Evolutionary conservation across 2,329 filamentous ascomycete genomes (phyloP).

Genomic region (Colletotrichum sp.): DNA sequence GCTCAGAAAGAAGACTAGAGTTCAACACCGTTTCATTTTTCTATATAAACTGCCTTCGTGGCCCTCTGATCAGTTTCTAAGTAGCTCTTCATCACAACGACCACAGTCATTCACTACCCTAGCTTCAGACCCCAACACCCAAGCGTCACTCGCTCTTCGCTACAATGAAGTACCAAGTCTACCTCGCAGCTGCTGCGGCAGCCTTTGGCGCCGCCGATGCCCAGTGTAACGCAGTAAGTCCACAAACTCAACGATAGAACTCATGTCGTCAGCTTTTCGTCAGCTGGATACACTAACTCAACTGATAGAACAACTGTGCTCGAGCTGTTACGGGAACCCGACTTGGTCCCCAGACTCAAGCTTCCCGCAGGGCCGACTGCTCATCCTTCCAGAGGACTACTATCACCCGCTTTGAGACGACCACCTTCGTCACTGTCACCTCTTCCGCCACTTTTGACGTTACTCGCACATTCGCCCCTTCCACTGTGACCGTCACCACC

Average conservation of each 20-base stretch:
- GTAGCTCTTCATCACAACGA: not conserved
- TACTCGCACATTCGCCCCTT: not conserved
- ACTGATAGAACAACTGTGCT: not conserved
- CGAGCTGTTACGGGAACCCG: not conserved
- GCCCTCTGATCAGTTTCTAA: not conserved
- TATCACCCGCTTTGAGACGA: slow-evolving; percentile 20
- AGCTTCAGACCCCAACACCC: not conserved
- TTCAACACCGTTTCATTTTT: not conserved
- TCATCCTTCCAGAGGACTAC: slow-evolving; percentile 1
- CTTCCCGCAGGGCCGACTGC: not conserved
- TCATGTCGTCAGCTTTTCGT: not conserved
- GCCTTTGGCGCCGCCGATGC: not conserved
- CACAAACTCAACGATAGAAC: not conserved
- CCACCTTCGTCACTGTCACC: not conserved
- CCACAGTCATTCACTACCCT: not conserved
- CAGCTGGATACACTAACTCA: not conserved
- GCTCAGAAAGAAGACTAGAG: not conserved
- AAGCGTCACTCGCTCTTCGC: not conserved
- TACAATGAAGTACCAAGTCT: not conserved
- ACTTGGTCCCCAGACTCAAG: not conserved
- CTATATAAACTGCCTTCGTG: not conserved
- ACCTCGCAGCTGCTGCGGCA: not conserved
- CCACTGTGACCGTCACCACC: not conserved
- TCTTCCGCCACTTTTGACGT: not conserved
- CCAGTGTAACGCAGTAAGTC: slow-evolving; percentile 1